Evolutionary conservation across 805 yeast species (phyloP), one percentile per base, ranked within the genome.

Genomic region (Phaffomyces thermotolerans): DNA sequence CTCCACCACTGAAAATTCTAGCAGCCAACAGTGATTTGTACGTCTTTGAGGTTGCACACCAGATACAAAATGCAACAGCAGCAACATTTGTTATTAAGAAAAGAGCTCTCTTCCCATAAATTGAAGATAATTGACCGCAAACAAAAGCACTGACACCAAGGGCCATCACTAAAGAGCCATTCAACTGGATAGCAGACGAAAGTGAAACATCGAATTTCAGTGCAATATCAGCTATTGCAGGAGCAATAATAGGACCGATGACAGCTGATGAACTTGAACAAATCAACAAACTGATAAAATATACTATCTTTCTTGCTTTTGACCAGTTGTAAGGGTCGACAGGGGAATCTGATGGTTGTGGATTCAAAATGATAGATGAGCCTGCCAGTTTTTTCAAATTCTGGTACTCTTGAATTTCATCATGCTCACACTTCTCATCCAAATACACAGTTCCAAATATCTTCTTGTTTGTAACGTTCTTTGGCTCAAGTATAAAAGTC

Each of bases 311-410:
- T 41, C 83, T 67, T 34, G 54, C 47, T 30, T 54, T 59, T 1
- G 74, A 43, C 88, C 88, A 81, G 53, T 78, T 79, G 42, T 81
- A 63, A 1, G 87, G 87, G 53, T 81, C 88, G 50, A 79, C 75
- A 7, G 85, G 83, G 47, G 79, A 79, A 40, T 72, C 76, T 0
- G 83, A 71, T 2, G 88, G 88, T 8, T 75, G 75, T 24, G 88
- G 88, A 37, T 77, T 71, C 35, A 80, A 64, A 10, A 81, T 74
- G 44, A 79, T 70, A 12, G 33, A 31, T 14, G 17, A 14, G 7
- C 33, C 33, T n/a, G n/a, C 10, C n/a, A 31, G 17, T 8, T 31
- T 31, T 31, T 31, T 31, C 33, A 31, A 31, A 31, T 31, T 31
- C 7, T 24, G 27, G 8, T 24, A 24, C 7, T 24, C 27, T 24